phyloP scores from a whole-genome alignment of 2,329 filamentous ascomycete species.

The Aspergillus hiratsukae region DNA sequence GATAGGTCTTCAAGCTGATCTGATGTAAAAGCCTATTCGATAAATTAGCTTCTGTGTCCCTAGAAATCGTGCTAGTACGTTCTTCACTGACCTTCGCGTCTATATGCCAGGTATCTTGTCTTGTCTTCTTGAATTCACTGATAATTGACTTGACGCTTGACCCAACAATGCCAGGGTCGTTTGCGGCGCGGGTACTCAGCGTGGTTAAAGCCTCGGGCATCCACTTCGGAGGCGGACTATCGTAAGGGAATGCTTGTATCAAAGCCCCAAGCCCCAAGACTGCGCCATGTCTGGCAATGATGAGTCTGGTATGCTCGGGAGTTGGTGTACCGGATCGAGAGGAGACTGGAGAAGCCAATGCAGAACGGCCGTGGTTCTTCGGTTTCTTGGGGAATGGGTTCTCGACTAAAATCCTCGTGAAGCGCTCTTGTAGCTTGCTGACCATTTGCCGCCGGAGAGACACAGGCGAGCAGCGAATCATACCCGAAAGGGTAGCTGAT shows the following conservation, averaged over 20 bases:
- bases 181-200: conserved; percentile 77
- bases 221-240: conserved; percentile 86
- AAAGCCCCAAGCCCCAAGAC: conserved; percentile 86
- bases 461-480: conserved; percentile 92
- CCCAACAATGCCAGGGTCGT: conserved; percentile 85
- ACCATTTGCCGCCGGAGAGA: conserved; percentile 76
- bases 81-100: conserved; percentile 78
- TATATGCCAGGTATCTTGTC: conserved; percentile 97
- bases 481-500: conserved; percentile 87
- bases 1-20: conserved; percentile 94
- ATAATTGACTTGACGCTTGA: conserved; percentile 93
- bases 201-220: conserved; percentile 88
- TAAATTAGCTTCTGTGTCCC: not conserved
- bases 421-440: conserved; percentile 68
- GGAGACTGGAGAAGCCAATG: conserved; percentile 39
- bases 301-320: conserved; percentile 62
- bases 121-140: conserved; percentile 98
- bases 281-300: conserved; percentile 80
- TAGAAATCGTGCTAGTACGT: not conserved
- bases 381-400: conserved; percentile 80
- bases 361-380: conserved; percentile 29
- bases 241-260: conserved; percentile 94
- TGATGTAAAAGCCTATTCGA: conserved; percentile 66
- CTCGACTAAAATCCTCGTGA: conserved; percentile 69
- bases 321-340: conserved; percentile 47